Conservation (phyloP, 768 basidiomycete species). For the Suillus fuscotomentosus region DNA sequence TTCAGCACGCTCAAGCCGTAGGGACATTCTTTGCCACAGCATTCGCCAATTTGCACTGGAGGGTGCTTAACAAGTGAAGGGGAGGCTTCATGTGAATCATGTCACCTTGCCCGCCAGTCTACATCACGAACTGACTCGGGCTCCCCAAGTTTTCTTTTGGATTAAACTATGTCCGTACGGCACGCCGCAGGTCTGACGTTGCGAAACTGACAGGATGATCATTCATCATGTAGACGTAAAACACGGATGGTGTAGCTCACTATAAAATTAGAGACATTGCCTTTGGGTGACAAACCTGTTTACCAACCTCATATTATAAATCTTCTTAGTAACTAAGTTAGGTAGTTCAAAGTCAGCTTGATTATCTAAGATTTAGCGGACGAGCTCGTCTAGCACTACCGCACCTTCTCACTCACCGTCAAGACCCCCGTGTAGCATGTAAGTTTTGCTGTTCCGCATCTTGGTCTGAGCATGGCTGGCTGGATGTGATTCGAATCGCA, state of each 20-base stretch:
- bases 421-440: background rate
- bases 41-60: background rate
- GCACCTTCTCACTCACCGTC: background rate
- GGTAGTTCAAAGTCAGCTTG: conserved; percentile 1
- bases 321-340: background rate
- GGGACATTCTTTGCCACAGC: background rate
- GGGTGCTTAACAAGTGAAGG: background rate
- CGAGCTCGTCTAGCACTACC: background rate
- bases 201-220: background rate
- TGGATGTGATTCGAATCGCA: background rate
- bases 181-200: background rate
- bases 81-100: background rate
- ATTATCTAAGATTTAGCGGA: background rate
- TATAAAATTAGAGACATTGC: background rate
- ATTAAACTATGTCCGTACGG: background rate
- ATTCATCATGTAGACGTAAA: background rate
- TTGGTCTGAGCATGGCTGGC: background rate
- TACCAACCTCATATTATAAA: background rate
- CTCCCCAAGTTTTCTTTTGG: background rate
- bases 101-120: background rate
- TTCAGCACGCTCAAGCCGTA: background rate
- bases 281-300: background rate
- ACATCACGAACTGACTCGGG: background rate
- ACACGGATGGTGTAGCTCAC: background rate
- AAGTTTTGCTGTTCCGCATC: background rate